Conservation (phyloP, 2,329 filamentous ascomycete species). For the Alternaria ventricosa region DNA sequence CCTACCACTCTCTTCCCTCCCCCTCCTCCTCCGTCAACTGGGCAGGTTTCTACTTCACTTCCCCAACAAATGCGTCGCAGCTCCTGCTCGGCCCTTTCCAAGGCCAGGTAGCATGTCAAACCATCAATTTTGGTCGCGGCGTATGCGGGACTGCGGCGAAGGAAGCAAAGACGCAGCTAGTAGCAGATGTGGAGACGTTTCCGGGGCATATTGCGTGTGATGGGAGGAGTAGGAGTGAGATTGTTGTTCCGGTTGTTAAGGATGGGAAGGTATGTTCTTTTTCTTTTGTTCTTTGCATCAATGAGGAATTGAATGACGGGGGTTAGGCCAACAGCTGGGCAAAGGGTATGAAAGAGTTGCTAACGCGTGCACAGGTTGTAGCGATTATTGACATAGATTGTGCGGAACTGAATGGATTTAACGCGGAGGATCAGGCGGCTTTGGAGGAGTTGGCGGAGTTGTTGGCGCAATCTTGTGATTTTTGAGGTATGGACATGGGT, state of each 20-base stretch:
- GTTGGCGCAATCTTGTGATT: conserved; percentile 44
- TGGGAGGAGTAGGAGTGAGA: conserved; percentile 75
- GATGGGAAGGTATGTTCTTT: conserved; percentile 52
- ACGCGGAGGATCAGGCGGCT: conserved; percentile 68
- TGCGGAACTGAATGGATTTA: conserved; percentile 69
- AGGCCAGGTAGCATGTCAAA: conserved; percentile 77
- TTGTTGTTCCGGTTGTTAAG: conserved; percentile 75
- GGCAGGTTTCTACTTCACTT: conserved; percentile 66
- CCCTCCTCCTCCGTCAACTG: conserved; percentile 77
- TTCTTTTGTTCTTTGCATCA: conserved; percentile 12
- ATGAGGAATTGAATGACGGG: background rate
- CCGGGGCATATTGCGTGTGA: conserved; percentile 86
- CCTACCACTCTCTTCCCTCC: conserved; percentile 72
- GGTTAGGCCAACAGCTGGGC: background rate
- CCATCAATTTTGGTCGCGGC: conserved; percentile 73
- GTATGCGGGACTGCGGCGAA: conserved; percentile 77
- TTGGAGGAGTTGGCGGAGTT: conserved; percentile 66
- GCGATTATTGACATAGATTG: conserved; percentile 85
- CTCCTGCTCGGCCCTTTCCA: conserved; percentile 82
- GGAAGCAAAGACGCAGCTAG: conserved; percentile 67
- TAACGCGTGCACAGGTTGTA: conserved; percentile 56
- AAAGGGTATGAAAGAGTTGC: conserved; percentile 11
- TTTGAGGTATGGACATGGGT: conserved; percentile 12
- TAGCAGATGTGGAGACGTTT: conserved; percentile 73
- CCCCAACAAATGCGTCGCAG: conserved; percentile 52